Percentiles rank a stretch among this genome's conserved stretches.
phyloP scores from a whole-genome alignment of 345 rosid genomes.

The Citropsis articulata region DNA sequence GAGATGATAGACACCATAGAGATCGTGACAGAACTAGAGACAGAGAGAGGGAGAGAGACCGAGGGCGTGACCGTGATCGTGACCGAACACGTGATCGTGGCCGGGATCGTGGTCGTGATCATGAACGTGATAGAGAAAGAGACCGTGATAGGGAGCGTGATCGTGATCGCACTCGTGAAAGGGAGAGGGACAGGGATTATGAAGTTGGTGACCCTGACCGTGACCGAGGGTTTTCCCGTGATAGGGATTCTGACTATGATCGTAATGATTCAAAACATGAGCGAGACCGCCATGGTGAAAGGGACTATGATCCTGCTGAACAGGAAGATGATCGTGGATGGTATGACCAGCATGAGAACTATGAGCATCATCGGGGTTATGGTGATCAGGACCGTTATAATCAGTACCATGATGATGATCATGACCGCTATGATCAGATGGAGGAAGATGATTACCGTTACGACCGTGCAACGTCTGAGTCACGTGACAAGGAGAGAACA shows the following conservation, averaged over 20 bases:
- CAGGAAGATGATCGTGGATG: conserved; percentile 49
- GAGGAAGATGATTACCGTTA: conserved; percentile 66
- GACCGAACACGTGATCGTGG: conserved; percentile 34
- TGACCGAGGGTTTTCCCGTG: conserved; percentile 60
- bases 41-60: conserved; percentile 48
- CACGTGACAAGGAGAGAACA: conserved; percentile 29
- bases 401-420: conserved; percentile 51
- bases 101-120: conserved; percentile 39
- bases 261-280: conserved; percentile 60
- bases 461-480: conserved; percentile 37
- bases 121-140: conserved; percentile 51
- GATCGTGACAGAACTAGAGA: conserved; percentile 77
- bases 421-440: conserved; percentile 53
- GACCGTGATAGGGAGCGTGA: conserved; percentile 55
- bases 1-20: conserved; percentile 80
- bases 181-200: conserved; percentile 48
- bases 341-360: conserved; percentile 53
- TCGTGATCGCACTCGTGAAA: conserved; percentile 37
- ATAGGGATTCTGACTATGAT: conserved; percentile 61
- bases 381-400: conserved; percentile 61
- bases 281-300: conserved; percentile 48
- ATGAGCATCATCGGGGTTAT: conserved; percentile 51
- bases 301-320: conserved; percentile 57
- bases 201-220: conserved; percentile 48
- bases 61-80: conserved; percentile 58